Evolutionary conservation across 2,329 filamentous ascomycete genomes (phyloP), one percentile per base, ranked within the genome.

Genomic region (Daldinia sp.): DNA sequence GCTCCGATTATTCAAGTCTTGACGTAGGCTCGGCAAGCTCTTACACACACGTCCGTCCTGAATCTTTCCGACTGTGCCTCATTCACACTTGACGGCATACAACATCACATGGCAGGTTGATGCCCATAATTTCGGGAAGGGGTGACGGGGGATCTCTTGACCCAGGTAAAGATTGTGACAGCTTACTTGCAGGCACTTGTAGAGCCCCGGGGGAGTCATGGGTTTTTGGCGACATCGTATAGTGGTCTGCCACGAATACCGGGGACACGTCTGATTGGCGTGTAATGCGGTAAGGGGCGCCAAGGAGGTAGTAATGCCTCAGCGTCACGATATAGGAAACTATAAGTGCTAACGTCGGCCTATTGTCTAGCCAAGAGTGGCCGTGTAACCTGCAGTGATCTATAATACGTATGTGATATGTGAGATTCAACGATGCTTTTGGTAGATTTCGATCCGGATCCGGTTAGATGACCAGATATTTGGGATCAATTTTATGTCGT

Each of bases 211-310:
- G 53, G 32, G 30, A 47, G 55, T 61, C 52, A 67, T 64, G 51
- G 37, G 49, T 37, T 53, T 47, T 21, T 25, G 45, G 13, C 32
- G 7, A 50, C 34, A 60, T 61, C 62, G 65, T 65, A 58, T 68
- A 65, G 55, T 54, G 37, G 56, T 55, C 39, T 66, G 58, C 59
- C 65, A 63, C 65, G 62, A 68, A 63, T 68, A 61, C 50, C 17
- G 13, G 4, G n/a, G 9, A 49, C 8, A 17, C 34, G n/a, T 25
- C 49, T 61, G 17, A 68, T 68, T 68, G 65, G 62, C 13, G 32
- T 32, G 48, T 21, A 2, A 25, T 41, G 54, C 56, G 53, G 41
- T 30, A 58, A 43, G 65, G 56, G 65, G 43, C 37, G 58, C 62
- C 62, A 63, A 67, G 65, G 19, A 51, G 30, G 25, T 54, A 37